These are phyloP conservation scores for Epichloe typhina DNA, from an alignment of 2,329 filamentous ascomycete genomes.

Conservation along the genomic window DNA sequence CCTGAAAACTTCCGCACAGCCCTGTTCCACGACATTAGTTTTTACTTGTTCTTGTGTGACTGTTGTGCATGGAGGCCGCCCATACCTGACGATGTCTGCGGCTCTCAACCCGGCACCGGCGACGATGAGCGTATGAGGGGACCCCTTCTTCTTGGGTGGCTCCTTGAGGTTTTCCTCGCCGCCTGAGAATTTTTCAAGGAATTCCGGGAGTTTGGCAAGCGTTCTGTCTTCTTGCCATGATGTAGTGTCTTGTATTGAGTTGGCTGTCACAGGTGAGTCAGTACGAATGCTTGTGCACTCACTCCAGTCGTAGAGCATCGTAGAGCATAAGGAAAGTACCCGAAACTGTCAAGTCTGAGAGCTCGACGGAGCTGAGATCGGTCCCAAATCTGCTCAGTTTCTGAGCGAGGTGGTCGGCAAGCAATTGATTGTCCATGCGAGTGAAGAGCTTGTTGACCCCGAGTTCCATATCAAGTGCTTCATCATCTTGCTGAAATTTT, in stretches of 20 bases:
- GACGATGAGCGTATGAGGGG: constrained; percentile 81
- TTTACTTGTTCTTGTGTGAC: not conserved
- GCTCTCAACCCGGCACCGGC: constrained; percentile 73
- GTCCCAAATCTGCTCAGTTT: constrained; percentile 65
- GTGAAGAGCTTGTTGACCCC: constrained; percentile 70
- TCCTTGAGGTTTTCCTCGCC: constrained; percentile 47
- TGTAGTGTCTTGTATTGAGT: constrained; percentile 66
- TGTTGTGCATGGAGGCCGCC: constrained; percentile 1
- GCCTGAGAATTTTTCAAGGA: constrained; percentile 55
- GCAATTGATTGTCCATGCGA: constrained; percentile 67
- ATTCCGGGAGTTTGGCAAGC: constrained; percentile 62
- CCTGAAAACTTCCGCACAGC: constrained; percentile 65
- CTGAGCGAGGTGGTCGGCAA: constrained; percentile 78
- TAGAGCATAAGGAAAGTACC: constrained; percentile 33
- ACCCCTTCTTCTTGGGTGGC: constrained; percentile 54
- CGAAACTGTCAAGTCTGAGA: constrained; percentile 69
- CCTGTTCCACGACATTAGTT: constrained; percentile 26
- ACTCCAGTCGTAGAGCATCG: not conserved
- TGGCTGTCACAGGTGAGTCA: constrained; percentile 34
- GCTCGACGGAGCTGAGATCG: constrained; percentile 70
- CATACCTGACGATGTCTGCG: constrained; percentile 65
- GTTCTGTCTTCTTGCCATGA: constrained; percentile 54
- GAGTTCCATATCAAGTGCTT: constrained; percentile 50
- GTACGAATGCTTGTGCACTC: constrained; percentile 2
- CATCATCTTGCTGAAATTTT: constrained; percentile 38